Evolutionary conservation across 768 basidiomycete genomes (phyloP), one percentile per base, ranked within the genome.

Genomic region (Pleurotus pulmonarius): DNA sequence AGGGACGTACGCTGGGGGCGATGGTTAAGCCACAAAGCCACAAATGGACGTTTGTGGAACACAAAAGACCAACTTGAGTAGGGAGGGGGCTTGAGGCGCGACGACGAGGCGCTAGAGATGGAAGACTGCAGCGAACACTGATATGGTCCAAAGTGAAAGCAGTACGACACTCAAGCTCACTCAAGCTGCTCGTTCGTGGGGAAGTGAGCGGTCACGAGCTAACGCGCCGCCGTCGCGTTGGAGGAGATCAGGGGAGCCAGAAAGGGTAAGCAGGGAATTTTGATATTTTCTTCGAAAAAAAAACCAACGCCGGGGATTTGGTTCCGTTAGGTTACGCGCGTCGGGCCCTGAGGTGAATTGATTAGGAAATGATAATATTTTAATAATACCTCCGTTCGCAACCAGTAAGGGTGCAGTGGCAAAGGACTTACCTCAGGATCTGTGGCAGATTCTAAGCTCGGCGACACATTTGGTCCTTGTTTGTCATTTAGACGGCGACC

Each of bases 51-150:
- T 61, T 60, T 45, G 56, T 64, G 60, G 61, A 46, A 63, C 61
- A 65, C 60, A 63, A 61, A 52, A 62, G 61, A 61, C 55, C 61
- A 57, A 60, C 54, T 51, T 62, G 64, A 65, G 60, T 60, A 64
- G 67, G 63, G 67, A 67, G 63, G 67, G 67, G 70, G 58, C 59
- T 65, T 60, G 59, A 56, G 58, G 63, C 61, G 64, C 61, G 62
- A 70, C 65, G 64, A 66, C 63, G 61, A 55, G 63, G 58, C 29
- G 29, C 29, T 34, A 11, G 59, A 60, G 49, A 49, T 37, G 24
- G 26, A 16, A 34, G 8, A 34, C 29, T 34, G 11, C 29, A 34
- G 29, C 29, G 29, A 34, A 34, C 29, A 34, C 39, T 18, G 51
- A 53, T 20, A 53, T 20, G 39, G 22, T 53, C n/a, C 51, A 9